Conservation (phyloP, 352 stramenopile genomes). For the Elongisporangium undulatum region DNA sequence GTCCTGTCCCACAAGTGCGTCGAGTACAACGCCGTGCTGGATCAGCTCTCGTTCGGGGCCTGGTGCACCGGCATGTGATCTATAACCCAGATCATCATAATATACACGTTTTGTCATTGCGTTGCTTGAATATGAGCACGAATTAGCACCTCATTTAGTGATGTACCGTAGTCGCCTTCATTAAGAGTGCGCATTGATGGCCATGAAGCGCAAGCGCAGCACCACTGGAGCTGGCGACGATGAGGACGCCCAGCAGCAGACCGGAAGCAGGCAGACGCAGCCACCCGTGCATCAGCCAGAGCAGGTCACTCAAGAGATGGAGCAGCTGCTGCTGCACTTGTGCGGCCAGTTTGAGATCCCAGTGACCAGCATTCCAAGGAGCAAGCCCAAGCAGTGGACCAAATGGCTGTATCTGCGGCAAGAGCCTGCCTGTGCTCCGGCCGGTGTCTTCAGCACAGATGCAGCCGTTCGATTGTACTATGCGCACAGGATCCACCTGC, state of each 20-base stretch:
- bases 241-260: constrained; percentile 1
- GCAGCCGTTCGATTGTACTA: constrained; percentile 23
- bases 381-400: constrained; percentile 18
- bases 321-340: constrained; percentile 9
- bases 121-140: not conserved
- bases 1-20: constrained; percentile 69
- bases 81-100: not conserved
- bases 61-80: not conserved
- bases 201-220: constrained; percentile 19
- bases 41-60: constrained; percentile 23
- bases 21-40: constrained; percentile 51
- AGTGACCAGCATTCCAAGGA: constrained; percentile 11
- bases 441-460: constrained; percentile 26
- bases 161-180: not conserved
- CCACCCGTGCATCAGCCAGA: not conserved
- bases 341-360: not conserved
- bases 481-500: constrained; percentile 7
- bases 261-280: constrained; percentile 4
- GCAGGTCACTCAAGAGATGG: constrained; percentile 7
- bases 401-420: constrained; percentile 10
- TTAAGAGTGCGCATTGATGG: constrained; percentile 7
- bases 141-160: not conserved
- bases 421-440: not conserved
- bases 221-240: not conserved
- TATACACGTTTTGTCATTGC: not conserved